Percentiles rank a stretch among this genome's conserved stretches.
These are phyloP conservation scores for Passiflora organensis DNA, from an alignment of 345 rosid genomes.

Conservation along the genomic window DNA sequence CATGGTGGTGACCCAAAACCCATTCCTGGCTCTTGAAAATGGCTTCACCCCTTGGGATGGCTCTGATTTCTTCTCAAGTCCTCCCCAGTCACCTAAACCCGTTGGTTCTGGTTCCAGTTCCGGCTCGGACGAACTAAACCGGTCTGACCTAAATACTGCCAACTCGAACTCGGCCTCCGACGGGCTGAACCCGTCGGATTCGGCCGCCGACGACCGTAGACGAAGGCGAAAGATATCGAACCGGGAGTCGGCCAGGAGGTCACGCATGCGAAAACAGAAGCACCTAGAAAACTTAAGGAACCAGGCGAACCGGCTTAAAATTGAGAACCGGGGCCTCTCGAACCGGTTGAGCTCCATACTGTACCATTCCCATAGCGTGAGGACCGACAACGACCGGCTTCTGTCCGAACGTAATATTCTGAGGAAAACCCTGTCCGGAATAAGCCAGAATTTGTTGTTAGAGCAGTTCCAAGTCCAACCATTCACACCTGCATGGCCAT, in stretches of 20 bases:
- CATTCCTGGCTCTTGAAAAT: constrained; percentile 34
- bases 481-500: constrained; percentile 49
- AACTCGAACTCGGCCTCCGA: constrained; percentile 35
- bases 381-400: constrained; percentile 55
- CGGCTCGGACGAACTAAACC: constrained; percentile 38
- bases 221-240: constrained; percentile 75
- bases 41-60: constrained; percentile 62
- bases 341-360: constrained; percentile 49
- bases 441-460: constrained; percentile 41
- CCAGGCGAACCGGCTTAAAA: constrained; percentile 55
- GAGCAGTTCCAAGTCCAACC: constrained; percentile 52
- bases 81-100: constrained; percentile 34
- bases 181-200: constrained; percentile 26
- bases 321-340: constrained; percentile 57
- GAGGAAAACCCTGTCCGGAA: constrained; percentile 48
- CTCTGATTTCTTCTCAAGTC: constrained; percentile 29
- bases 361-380: constrained; percentile 35
- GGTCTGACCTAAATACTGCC: constrained; percentile 11
- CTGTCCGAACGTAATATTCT: constrained; percentile 47
- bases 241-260: constrained; percentile 86
- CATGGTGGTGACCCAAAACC: constrained; percentile 27
- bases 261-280: constrained; percentile 74
- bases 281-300: constrained; percentile 66
- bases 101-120: constrained; percentile 37
- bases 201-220: constrained; percentile 52